Base-by-base conservation (phyloP, 306 rosid species). In the Canavalia ensiformis region DNA sequence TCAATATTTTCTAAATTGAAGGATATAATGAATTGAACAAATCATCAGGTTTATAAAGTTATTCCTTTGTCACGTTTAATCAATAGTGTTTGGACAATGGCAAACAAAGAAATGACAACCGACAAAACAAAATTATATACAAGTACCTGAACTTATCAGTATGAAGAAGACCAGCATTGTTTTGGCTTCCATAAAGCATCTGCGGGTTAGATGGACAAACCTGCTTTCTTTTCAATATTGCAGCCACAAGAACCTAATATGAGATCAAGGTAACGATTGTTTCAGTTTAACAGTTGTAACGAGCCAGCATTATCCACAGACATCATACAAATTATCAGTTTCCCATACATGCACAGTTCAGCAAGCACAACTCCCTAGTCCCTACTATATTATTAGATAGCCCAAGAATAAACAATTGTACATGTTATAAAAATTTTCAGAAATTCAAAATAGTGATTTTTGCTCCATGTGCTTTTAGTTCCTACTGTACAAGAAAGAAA, bases 201-300 rank as follows among this genome's bases (percentile, higher is more conserved):
- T 89, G 90, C 35, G 84, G 88, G 77, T 88, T 88, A 11, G 99
- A 87, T 64, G 98, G 91, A 83, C 72, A 71, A 45, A 42, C 80
- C 69, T 77, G 91, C 75, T 90, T 96, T 84, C 99, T 92, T 69
- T 96, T 96, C 46, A 76, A 74, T 47, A 90, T 72, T 60, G 99
- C 97, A 81, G 97, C 98, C 68, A 96, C 99, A 87, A 96, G 84
- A 35, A 95, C 99, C 99, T 95, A 86, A 71, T 12, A 37, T 29
- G 50, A 30, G 57, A 30, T 41, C 47, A 72, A 52, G 63, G 25
- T 41, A 72, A 63, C 11, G 68, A 62, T 35, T 35, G 47, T 63
- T 63, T 63, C 35, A 35, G 68, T 62, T 62, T 62, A 62, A 59
- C 45, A 34, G 42, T 34, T 8, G 11, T 1, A 47, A 52, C 45